A percentile compares a stretch with the other conserved stretches of the same genome.
Conservation (phyloP, 805 yeast genomes). For the Sungouiozyma ichnusensis region DNA sequence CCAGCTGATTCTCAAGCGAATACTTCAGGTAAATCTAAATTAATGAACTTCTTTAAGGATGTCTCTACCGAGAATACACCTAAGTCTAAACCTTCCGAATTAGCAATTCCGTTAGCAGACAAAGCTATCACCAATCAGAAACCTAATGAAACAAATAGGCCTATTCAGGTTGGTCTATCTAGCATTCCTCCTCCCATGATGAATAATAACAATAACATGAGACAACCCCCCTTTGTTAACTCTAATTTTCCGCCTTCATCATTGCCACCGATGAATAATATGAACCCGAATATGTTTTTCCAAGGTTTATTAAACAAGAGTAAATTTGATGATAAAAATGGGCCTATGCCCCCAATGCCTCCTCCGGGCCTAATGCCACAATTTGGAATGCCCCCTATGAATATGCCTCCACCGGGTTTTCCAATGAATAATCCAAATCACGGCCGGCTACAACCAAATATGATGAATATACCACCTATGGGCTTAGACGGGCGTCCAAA, state of each 20-base stretch:
- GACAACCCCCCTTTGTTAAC: not conserved
- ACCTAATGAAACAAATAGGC: not conserved
- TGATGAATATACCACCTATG: conserved; percentile 15
- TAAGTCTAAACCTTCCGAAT: conserved; percentile 1
- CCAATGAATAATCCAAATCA: conserved; percentile 10
- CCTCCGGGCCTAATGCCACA: conserved; percentile 6
- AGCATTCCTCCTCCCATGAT: not conserved
- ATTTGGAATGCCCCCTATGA: conserved; percentile 1
- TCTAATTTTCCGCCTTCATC: conserved; percentile 4
- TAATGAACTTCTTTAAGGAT: conserved; percentile 24
- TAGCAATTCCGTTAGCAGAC: not conserved
- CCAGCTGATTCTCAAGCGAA: conserved; percentile 1
- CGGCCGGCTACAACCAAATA: conserved; percentile 11
- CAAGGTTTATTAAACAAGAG: conserved; percentile 24
- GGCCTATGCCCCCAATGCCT: conserved; percentile 4
- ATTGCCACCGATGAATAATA: conserved; percentile 9
- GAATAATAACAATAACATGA: not conserved
- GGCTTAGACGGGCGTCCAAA: conserved; percentile 9
- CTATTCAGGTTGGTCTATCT: conserved; percentile 1
- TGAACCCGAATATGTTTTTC: conserved; percentile 22
- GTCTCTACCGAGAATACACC: conserved; percentile 7
- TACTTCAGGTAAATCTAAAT: conserved; percentile 20
- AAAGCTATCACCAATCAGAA: not conserved
- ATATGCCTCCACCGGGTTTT: conserved; percentile 4
- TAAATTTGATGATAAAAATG: conserved; percentile 6